Evolutionary conservation across 768 basidiomycete genomes (phyloP), one percentile per base, ranked within the genome.

Genomic region (Pluteus cervinus): DNA sequence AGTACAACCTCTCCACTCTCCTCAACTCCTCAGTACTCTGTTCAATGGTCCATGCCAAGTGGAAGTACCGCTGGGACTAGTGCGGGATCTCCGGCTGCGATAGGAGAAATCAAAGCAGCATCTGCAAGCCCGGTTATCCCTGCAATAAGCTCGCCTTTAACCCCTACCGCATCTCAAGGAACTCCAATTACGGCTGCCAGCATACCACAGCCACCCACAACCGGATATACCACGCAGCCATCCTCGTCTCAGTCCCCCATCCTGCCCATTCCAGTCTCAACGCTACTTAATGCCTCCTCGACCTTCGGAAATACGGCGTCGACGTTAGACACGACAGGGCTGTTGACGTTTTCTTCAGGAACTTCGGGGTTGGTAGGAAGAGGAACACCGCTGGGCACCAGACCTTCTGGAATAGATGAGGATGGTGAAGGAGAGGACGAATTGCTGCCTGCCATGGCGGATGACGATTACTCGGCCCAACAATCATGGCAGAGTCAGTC

Each of bases 401-500:
- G 49, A 22, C 48, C 39, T 3, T 39, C 43, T 24, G 55, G 52
- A 18, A 38, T 40, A 39, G 72, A 74, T 17, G 74, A 75, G 18
- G 74, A 82, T n/a, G 84, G 61, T 0, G 86, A 81, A 40, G 84
- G 73, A 7, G 86, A 88, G 34, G 86, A 89, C 41, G 85, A 89
- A 46, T 54, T 86, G 29, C 54, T 87, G 23, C 84, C 85, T 29
- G 84, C 82, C 6, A 88, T 89, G 86, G 86, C 86, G 2, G 87
- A 90, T 43, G 87, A 89, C 44, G 87, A 89, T 45, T 89, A 87
- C 56, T 86, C 86, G 8, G 83, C 85, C 2, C 87, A 88, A 49
- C 54, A 81, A 38, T 81, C 80, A 4, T 88, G 79, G 76, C 81
- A 88, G 60, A 87, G 83, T 44, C 86, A 89, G 63, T 86, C 86